phyloP scores from a whole-genome alignment of 352 stramenopile species.

The Aphanomyces astaci region DNA sequence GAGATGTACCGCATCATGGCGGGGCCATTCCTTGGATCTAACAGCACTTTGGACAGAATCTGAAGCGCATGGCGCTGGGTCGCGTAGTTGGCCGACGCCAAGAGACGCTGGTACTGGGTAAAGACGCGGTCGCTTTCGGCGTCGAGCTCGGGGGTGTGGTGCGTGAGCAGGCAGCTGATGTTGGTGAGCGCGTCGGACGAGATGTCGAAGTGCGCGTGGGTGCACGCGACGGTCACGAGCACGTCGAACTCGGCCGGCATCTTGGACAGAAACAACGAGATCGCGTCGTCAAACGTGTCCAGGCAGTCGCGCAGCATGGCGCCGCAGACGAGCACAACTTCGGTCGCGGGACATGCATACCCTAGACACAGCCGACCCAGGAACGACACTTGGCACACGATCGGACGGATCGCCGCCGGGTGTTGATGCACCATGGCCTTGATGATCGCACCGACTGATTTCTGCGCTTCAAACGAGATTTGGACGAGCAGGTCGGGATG shows the following conservation, averaged over 20 bases:
- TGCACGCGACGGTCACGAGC: constrained; percentile 62
- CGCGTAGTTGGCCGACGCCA: constrained; percentile 60
- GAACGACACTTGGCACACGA: constrained; percentile 51
- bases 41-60: constrained; percentile 59
- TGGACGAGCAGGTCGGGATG: constrained; percentile 57
- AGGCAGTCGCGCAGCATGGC: constrained; percentile 78
- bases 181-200: constrained; percentile 76
- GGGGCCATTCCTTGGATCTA: constrained; percentile 64
- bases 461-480: constrained; percentile 76
- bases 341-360: constrained; percentile 47
- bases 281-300: constrained; percentile 44
- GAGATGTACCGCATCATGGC: constrained; percentile 75
- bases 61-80: constrained; percentile 66
- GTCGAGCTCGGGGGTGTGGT: constrained; percentile 47
- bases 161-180: constrained; percentile 57
- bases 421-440: constrained; percentile 69
- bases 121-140: constrained; percentile 63
- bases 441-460: constrained; percentile 72
- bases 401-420: constrained; percentile 48
- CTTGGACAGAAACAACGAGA: constrained; percentile 51
- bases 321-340: constrained; percentile 64
- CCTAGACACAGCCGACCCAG: constrained; percentile 67
- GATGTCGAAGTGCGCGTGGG: constrained; percentile 77
- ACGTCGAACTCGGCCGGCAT: constrained; percentile 55
- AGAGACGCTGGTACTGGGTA: constrained; percentile 47